These are phyloP conservation scores for Penicillium capsulatum DNA, from an alignment of 2,329 filamentous ascomycete species.

Conservation along the genomic window DNA sequence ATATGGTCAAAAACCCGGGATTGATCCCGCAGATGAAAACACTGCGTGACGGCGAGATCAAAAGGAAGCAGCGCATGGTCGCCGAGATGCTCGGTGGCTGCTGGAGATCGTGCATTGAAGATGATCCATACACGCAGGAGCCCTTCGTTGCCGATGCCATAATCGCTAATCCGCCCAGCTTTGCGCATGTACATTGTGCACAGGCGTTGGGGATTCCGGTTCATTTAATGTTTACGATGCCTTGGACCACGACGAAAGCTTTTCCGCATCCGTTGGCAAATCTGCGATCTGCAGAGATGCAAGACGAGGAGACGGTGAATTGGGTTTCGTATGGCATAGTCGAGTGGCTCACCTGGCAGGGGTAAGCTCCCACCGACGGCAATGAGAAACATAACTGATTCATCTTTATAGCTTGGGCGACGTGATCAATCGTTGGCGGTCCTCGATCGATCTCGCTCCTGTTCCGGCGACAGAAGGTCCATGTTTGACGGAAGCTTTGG, in stretches of 20 bases:
- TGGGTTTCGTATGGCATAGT: slow-evolving; percentile 2
- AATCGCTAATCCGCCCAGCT: slow-evolving; percentile 39
- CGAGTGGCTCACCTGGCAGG: slow-evolving; percentile 7
- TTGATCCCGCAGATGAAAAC: slow-evolving; percentile 79
- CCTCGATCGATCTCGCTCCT: not conserved
- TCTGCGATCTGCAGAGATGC: not conserved
- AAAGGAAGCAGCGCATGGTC: slow-evolving; percentile 68
- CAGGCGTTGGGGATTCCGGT: slow-evolving; percentile 34
- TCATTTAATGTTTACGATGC: slow-evolving; percentile 25
- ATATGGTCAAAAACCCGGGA: slow-evolving; percentile 86
- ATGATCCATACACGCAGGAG: slow-evolving; percentile 35
- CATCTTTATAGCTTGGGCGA: slow-evolving; percentile 63
- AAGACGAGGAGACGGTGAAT: not conserved
- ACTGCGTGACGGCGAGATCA: slow-evolving; percentile 71
- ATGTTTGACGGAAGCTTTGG: not conserved
- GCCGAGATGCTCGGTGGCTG: slow-evolving; percentile 72
- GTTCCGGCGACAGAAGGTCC: not conserved
- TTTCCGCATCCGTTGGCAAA: slow-evolving; percentile 3
- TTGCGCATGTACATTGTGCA: slow-evolving; percentile 37
- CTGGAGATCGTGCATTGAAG: slow-evolving; percentile 69
- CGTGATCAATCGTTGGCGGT: slow-evolving; percentile 53
- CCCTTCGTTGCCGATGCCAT: slow-evolving; percentile 36
- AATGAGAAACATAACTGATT: not conserved
- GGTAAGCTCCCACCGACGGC: not conserved
- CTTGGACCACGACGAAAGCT: slow-evolving; percentile 1